Conservation (phyloP, 1,284 basidiomycete genomes). For the Coniferiporia sulphurascens region DNA sequence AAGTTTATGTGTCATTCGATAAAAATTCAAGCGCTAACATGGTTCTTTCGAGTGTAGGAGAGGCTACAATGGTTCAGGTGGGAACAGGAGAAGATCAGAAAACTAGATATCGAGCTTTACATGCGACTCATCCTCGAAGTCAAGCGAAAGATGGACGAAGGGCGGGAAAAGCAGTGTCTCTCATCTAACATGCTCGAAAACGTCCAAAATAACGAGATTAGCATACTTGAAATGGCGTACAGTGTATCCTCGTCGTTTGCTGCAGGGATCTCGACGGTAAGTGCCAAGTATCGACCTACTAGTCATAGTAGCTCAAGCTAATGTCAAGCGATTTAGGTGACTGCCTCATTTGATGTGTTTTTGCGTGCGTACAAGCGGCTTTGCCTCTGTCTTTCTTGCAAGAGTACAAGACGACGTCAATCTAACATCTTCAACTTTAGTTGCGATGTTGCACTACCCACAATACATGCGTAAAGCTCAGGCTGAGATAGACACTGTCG, state of each 20-base stretch:
- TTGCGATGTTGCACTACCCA: conserved; percentile 11
- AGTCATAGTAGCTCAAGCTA: too few relatives aligned
- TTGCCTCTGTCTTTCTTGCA: too few relatives aligned
- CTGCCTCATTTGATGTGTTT: too few relatives aligned
- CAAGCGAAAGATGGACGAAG: conserved; percentile 11
- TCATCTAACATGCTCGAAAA: conserved; percentile 16
- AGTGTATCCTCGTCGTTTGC: conserved; percentile 20
- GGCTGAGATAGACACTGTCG: conserved; percentile 18
- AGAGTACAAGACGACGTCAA: too few relatives aligned
- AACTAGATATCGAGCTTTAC: conserved; percentile 13
- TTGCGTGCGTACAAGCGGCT: too few relatives aligned
- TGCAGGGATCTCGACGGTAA: conserved; percentile 23
- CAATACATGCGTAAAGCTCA: conserved; percentile 10
- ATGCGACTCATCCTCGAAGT: conserved; percentile 14
- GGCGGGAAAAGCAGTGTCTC: conserved; percentile 20
- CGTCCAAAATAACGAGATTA: conserved; percentile 12
- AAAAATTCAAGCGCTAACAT: too few relatives aligned
- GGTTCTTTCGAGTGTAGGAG: conserved; percentile 7
- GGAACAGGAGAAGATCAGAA: conserved; percentile 14
- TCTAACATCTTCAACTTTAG: not conserved
- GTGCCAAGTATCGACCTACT: not conserved
- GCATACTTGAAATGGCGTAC: conserved; percentile 20
- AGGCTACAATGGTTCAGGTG: conserved; percentile 22
- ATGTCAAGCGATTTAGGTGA: too few relatives aligned
- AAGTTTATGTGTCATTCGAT: not conserved